These are phyloP conservation scores for Ustilago lituana DNA, from an alignment of 1,284 basidiomycete species.

Conservation along the genomic window DNA sequence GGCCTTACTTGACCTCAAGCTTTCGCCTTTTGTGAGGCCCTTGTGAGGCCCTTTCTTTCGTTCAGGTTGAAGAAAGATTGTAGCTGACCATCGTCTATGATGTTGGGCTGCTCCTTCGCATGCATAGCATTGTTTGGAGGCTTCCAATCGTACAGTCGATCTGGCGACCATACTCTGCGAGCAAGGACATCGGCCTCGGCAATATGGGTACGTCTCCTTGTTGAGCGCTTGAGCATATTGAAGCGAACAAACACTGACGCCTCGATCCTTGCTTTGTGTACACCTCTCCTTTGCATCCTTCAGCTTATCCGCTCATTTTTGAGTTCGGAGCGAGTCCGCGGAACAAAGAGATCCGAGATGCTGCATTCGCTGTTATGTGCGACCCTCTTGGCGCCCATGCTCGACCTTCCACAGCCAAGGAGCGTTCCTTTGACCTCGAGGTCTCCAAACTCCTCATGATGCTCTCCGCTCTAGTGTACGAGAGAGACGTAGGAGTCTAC, in stretches of 20 bases:
- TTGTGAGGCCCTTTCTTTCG: too few relatives aligned
- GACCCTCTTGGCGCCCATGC: conserved; percentile 15
- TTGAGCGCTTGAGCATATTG: background rate
- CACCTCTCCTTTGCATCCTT: background rate
- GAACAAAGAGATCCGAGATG: conserved; percentile 53
- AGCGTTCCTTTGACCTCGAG: conserved; percentile 56
- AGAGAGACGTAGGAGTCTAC: conserved; percentile 24
- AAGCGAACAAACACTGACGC: background rate
- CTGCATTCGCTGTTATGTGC: conserved; percentile 55
- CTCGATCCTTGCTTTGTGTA: background rate
- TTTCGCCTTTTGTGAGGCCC: background rate
- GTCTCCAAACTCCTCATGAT: conserved; percentile 44
- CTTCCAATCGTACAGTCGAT: conserved; percentile 22
- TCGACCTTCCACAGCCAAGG: conserved; percentile 23
- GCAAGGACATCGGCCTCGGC: conserved; percentile 27
- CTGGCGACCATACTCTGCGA: conserved; percentile 19
- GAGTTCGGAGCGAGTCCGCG: conserved; percentile 47
- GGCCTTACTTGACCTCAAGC: background rate
- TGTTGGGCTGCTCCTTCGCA: background rate
- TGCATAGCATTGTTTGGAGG: conserved; percentile 29
- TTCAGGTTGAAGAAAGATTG: too few relatives aligned
- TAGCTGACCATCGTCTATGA: background rate
- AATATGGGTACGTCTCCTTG: conserved; percentile 24
- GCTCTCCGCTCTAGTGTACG: conserved; percentile 43
- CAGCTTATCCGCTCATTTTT: conserved; percentile 67